Percentiles rank a stretch among this genome's conserved stretches.
These are phyloP conservation scores for Ophiocordyceps australis DNA, from an alignment of 2,329 filamentous ascomycete species.

Conservation along the genomic window DNA sequence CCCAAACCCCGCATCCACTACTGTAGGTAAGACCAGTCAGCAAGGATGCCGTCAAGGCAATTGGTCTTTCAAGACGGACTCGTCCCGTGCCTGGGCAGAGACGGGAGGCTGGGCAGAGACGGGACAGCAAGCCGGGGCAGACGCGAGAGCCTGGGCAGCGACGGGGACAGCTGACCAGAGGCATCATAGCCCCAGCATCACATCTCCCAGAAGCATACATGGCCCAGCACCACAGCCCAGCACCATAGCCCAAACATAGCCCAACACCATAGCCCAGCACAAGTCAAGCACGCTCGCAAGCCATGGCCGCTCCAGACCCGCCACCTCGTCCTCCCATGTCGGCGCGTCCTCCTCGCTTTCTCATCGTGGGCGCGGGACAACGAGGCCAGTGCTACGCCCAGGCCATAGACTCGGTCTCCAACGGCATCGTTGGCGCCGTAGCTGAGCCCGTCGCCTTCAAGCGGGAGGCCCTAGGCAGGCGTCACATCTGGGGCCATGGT, in stretches of 20 bases:
- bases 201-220: too few species aligned
- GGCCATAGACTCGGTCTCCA: constrained; percentile 44
- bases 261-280: constrained; percentile 5
- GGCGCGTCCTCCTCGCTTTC: constrained; percentile 40
- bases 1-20: too few species aligned
- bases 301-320: constrained; percentile 6
- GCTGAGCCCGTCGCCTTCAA: constrained; percentile 71
- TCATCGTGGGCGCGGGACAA: constrained; percentile 70
- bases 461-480: constrained; percentile 48
- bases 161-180: too few species aligned
- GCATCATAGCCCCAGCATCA: too few species aligned
- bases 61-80: too few species aligned
- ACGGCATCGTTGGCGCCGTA: constrained; percentile 56
- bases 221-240: not conserved
- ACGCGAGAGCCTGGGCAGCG: too few species aligned
- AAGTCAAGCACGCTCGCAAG: constrained; percentile 8
- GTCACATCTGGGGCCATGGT: constrained; percentile 50
- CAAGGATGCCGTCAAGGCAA: too few species aligned
- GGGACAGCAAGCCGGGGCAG: too few species aligned
- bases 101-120: too few species aligned
- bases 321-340: constrained; percentile 26
- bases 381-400: constrained; percentile 59
- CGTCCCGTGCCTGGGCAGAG: too few species aligned
- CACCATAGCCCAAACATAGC: too few species aligned
- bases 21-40: too few species aligned